phyloP scores from a whole-genome alignment of 148 eudicot genomes.

The Rhododendron simsii region DNA sequence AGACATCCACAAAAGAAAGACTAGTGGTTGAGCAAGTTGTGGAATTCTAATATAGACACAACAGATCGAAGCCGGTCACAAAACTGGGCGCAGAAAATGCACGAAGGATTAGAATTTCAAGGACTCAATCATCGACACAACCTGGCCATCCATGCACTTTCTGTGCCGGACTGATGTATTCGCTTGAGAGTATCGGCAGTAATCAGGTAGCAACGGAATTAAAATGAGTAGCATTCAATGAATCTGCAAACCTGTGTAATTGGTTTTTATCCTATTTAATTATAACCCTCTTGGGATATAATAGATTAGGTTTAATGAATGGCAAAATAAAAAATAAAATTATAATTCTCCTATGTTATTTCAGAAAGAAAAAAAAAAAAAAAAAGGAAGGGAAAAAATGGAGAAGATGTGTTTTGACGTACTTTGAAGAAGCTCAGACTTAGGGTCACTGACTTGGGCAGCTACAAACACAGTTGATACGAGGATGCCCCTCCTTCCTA shows the following conservation, averaged over 20 bases:
- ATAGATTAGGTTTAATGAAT: no score
- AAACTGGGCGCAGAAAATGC: background rate
- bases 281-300: no score
- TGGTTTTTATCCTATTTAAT: background rate
- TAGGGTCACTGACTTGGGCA: constrained; percentile 42
- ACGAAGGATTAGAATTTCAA: background rate
- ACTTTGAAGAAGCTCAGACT: constrained; percentile 76
- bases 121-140: background rate
- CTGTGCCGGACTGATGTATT: background rate
- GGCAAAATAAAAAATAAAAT: no score
- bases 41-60: background rate
- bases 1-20: background rate
- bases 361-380: no score
- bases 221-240: background rate
- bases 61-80: background rate
- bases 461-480: constrained; percentile 36
- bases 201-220: no score
- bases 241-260: background rate
- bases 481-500: constrained; percentile 40
- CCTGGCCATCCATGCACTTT: background rate
- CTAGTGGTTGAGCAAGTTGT: background rate
- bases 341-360: no score
- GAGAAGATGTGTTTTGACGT: background rate
- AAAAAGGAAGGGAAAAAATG: background rate
- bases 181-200: no score